Percentiles rank a stretch among this genome's conserved stretches.
phyloP scores from a whole-genome alignment of 495 filamentous ascomycete species.

The Umbilicaria muhlenbergii region DNA sequence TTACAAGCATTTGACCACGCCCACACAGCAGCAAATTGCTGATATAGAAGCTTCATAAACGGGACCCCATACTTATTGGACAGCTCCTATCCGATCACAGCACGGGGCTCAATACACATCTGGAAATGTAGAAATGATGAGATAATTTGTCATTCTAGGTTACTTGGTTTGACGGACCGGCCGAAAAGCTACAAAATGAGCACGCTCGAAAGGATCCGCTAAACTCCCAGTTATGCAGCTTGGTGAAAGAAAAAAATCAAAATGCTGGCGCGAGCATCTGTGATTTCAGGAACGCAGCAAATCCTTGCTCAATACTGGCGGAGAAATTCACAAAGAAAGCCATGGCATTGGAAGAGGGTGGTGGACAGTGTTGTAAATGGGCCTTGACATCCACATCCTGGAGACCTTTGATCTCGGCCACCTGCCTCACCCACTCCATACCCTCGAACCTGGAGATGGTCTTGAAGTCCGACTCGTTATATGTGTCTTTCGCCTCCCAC shows the following conservation, averaged over 20 bases:
- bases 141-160: too few species aligned
- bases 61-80: too few species aligned
- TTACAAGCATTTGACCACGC: conserved; percentile 39
- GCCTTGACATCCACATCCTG: conserved; percentile 25
- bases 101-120: too few species aligned
- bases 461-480: conserved; percentile 25
- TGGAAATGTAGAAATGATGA: too few species aligned
- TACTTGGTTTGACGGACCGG: too few species aligned
- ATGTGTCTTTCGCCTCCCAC: conserved; percentile 24
- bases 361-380: conserved; percentile 23
- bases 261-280: conserved; percentile 14
- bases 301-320: conserved; percentile 31
- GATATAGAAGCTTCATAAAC: too few species aligned
- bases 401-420: conserved; percentile 24
- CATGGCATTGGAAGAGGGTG: conserved; percentile 25
- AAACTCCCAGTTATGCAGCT: not conserved
- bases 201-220: too few species aligned
- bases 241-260: not conserved
- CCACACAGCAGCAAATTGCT: not conserved
- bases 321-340: conserved; percentile 33
- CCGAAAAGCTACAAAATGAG: too few species aligned
- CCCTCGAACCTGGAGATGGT: conserved; percentile 19
- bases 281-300: conserved; percentile 28
- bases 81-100: too few species aligned
- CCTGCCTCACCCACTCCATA: conserved; percentile 34